Evolutionary conservation across 805 yeast genomes (phyloP), one percentile per base, ranked within the genome.

Genomic region (Schwanniomyces pseudopolymorphus): DNA sequence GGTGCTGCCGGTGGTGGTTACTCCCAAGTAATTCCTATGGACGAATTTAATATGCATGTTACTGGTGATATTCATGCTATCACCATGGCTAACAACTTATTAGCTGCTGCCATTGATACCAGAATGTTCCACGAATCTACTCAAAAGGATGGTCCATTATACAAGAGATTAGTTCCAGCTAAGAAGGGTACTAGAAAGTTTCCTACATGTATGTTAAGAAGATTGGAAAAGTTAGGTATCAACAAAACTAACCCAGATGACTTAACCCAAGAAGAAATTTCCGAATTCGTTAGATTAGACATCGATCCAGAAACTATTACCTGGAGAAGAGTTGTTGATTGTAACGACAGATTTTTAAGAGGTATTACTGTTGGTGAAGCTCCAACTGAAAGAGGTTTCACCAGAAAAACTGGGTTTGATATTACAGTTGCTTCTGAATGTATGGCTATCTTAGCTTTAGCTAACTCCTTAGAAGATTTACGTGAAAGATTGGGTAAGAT

Each of bases 1-100:
- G 94, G 94, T 70, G 94, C 94, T 55, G 94, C 94, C 6, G 94
- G 94, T 64, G 92, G 94, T 66, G 94, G 94, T 49, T 86, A 85
- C 62, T 84, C 94, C 24, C 92, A 86, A 67, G 94, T 86, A 26
- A 85, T 86, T 63, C 94, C 94, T 52, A 86, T 86, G 94, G 92
- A 86, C 66, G 94, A 86, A 62, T 86, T 86, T 74, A 86, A 86
- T 72, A 79, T 86, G 86, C 92, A 86, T 63, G 79, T 86, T 52
- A 86, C 94, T 41, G 94, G 94, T 64, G 94, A 86, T 67, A 86
- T 87, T 50, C 94, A 87, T 63, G 92, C 94, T 40, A 85, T 87
- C 59, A 81, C 89, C 47, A 84, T 84, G 74, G 94, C 94, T 44
- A 85, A 85, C 64, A 87, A 87, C 66, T 71, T 87, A 60, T 70